Evolutionary conservation across 345 rosid genomes (phyloP), one percentile per base, ranked within the genome.

Genomic region (Boechera stricta): DNA sequence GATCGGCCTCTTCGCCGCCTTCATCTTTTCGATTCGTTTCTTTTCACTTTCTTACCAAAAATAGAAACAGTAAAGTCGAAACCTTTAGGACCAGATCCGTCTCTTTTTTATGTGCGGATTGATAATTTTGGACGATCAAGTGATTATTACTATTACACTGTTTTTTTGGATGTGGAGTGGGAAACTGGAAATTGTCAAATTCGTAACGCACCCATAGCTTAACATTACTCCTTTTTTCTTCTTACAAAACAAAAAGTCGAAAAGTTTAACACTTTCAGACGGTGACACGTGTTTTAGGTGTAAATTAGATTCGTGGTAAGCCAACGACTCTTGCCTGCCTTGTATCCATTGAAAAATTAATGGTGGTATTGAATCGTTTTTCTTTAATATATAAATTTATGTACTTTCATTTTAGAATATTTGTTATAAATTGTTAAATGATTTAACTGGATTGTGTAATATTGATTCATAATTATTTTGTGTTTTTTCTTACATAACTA

Each of bases 1-100:
- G 80, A 94, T 88, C 78, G 90, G 88, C 72, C 83, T 87, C 83
- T 73, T 76, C 75, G 80, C 75, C 60, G 84, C 77, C 85, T 84
- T 87, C 97, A 89, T 91, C 72, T 33, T 52, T 13, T 15, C 45
- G 54, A 47, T 45, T 49, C 55, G 16, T 1, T 7, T 38, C 41
- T 5, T 42, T 28, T 47, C 57, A 2, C 11, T 52, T 15, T 31
- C 11, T 53, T 35, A 12, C 63, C 62, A 13, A 8, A 41, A 29
- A 16, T 56, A 35, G 21, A 66, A 65, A 60, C 48, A 16, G 60
- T n/a, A 67, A 36, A 75, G 53, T 75, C 48, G 72, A 56, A 5
- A 48, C 29, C 73, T 67, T 67, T 52, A n/a, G 53, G 60, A 31
- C 42, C 41, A 69, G 80, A 77, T 77, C 80, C 69, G 64, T 28